These are phyloP conservation scores for Chlorencoelia australis DNA, from an alignment of 2,329 filamentous ascomycete species.

Conservation along the genomic window DNA sequence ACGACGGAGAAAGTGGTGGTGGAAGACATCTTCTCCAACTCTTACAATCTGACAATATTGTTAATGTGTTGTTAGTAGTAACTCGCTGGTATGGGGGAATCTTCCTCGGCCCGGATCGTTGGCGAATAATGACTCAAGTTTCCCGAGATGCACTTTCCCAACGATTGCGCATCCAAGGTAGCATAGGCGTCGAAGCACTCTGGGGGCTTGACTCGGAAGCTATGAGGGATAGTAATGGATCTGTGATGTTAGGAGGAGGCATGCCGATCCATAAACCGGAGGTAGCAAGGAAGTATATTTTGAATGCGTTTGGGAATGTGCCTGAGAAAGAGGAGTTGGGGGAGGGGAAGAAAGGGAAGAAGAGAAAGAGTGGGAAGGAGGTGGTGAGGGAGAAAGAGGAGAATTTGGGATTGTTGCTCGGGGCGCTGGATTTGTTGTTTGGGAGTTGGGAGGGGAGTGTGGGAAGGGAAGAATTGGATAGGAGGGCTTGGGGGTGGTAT, in stretches of 20 bases:
- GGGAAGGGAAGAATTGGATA: conserved; percentile 56
- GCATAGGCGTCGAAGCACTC: conserved; percentile 41
- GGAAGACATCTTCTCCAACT: conserved; percentile 46
- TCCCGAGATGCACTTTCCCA: conserved; percentile 45
- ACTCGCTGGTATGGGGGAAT: conserved; percentile 53
- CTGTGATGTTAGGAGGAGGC: conserved; percentile 30
- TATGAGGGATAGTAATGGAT: conserved; percentile 23
- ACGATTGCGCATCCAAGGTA: conserved; percentile 34
- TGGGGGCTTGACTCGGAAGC: conserved; percentile 51
- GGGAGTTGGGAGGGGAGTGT: conserved; percentile 64
- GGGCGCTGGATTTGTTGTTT: conserved; percentile 61
- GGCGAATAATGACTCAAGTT: conserved; percentile 50
- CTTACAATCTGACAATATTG: conserved; percentile 40
- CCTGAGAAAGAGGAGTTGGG: conserved; percentile 17
- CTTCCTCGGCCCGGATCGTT: conserved; percentile 51
- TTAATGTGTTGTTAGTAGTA: conserved; percentile 46
- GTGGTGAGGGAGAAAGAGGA: conserved; percentile 52
- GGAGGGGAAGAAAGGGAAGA: conserved; percentile 25
- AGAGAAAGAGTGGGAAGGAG: conserved; percentile 43
- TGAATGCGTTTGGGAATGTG: conserved; percentile 45
- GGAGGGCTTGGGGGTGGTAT: conserved; percentile 76
- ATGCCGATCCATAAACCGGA: conserved; percentile 70
- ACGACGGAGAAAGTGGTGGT: conserved; percentile 52
- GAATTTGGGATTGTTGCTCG: conserved; percentile 60
- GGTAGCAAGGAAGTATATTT: conserved; percentile 48